Evolutionary conservation across 495 filamentous ascomycete species (phyloP), one percentile per base, ranked within the genome.

Genomic region (Tuber brumale): DNA sequence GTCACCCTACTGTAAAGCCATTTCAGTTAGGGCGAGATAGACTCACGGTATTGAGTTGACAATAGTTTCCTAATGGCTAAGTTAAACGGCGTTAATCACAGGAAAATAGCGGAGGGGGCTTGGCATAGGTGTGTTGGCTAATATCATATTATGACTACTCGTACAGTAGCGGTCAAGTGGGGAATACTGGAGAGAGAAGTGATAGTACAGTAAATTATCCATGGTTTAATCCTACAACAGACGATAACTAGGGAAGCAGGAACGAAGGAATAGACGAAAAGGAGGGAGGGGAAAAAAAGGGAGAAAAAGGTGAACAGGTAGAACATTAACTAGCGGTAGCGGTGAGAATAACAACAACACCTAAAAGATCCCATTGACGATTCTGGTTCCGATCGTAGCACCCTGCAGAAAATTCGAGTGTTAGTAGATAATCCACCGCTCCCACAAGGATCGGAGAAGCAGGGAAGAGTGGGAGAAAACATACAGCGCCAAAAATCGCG

Each of bases 341-440:
- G 57, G 2, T 31, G 27, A 35, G 1, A n/a, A 57, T 57, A 35
- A 35, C 8, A 35, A 35, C 8, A 42, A 45, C 69, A 39, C 69
- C 86, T 90, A 96, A 84, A 97, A 96, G 72, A 98, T 96, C 73
- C 90, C 89, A 83, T 97, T 96, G 74, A 98, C 95, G 82, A 98
- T 91, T 76, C 97, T 94, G 74, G 90, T 88, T 43, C 95, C 95
- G 76, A 97, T 89, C 7, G 95, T 96, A 76, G 92, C 92, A 76
- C 92, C 92, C 79, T 77, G 39, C 23, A 48, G 31, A 70, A 42
- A 71, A 31, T 27, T 69, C 31, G 46, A 44, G 46, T 39, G 27
- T 74, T 41, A 69, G 61, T 39, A 39, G 39, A 27, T 19, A 23
- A 21, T 27, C 8, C 31, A 35, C 37, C 31, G 21, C n/a, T 18